Evolutionary conservation across 345 rosid genomes (phyloP), one percentile per base, ranked within the genome.

Genomic region (Hibiscus trionum): DNA sequence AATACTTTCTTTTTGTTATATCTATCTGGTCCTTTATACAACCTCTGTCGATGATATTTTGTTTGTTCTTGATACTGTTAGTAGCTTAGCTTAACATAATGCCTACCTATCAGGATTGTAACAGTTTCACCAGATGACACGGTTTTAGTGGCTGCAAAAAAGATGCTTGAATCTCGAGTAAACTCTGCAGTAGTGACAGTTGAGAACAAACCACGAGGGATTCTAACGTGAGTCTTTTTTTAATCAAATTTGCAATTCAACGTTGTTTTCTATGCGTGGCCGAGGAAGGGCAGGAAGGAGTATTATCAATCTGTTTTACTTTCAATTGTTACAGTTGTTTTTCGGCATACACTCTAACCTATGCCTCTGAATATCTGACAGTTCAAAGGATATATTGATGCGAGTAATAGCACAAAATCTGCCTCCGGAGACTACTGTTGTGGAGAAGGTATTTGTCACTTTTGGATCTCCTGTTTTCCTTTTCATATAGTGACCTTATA

Each of bases 361-460:
- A 62, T 73, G 19, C 62, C 39, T 59, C 77, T 76, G 68, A 52
- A 65, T 65, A 50, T 72, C 52, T 65, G 69, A 21, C 86, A 96
- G 99, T 60, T 93, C 99, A 61, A 96, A 91, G 82, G 99, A 96
- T 77, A 93, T 96, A 71, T 82, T 96, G 90, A 93, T 93, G 99
- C 86, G 99, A 72, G 94, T 96, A 73, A 88, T 91, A 66, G 83
- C 97, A 53, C 93, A 93, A 78, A 86, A 85, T 82, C 90, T 88
- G 59, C 69, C 96, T 53, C 85, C 98, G 21, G 86, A 87, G 69
- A 86, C 93, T 56, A 89, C 93, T 75, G 69, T 79, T 61, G 88
- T 93, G 66, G 99, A 96, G 83, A 88, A 84, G 98, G 99, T 96
- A 81, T 44, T 21, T 64, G 26, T 57, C 73, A 75, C n/a, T 72